A percentile compares a stretch with the other conserved stretches of the same genome.
These are phyloP conservation scores for Rhizoclosmatium sp. DNA, from an alignment of 192 early-diverging fungal genomes.

Conservation along the genomic window DNA sequence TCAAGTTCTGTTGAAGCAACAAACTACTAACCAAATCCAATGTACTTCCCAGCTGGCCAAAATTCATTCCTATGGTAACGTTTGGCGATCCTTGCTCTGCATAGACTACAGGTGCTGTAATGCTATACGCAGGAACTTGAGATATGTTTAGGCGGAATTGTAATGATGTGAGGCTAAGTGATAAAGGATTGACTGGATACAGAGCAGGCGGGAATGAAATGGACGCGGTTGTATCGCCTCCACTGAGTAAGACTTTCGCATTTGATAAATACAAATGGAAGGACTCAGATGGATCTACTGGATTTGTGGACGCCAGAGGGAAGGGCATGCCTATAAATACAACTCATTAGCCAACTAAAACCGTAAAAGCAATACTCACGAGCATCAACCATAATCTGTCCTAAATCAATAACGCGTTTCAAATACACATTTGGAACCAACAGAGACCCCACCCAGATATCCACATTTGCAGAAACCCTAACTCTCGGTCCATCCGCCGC, in stretches of 20 bases:
- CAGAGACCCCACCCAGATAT: not conserved
- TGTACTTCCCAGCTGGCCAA: not conserved
- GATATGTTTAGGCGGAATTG: not conserved
- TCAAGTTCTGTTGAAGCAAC: not conserved
- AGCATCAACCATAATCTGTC: not conserved
- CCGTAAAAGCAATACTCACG: not conserved
- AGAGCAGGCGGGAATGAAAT: not conserved
- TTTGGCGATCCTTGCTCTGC: not conserved
- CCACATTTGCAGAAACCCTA: not conserved
- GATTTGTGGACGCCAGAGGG: not conserved
- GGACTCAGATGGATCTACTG: not conserved
- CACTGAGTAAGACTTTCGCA: not conserved
- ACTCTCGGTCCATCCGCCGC: constrained; percentile 3
- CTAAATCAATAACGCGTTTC: not conserved
- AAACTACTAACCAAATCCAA: not conserved
- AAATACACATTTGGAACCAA: not conserved
- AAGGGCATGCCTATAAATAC: not conserved
- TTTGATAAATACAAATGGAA: not conserved
- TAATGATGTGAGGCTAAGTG: not conserved
- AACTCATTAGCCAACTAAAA: not conserved
- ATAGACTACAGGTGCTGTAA: not conserved
- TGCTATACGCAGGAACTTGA: not conserved
- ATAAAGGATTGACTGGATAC: constrained; percentile 7
- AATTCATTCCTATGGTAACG: not conserved
- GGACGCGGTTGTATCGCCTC: not conserved